Conservation (phyloP, 2,329 filamentous ascomycete genomes). For the Epichloe sylvatica region DNA sequence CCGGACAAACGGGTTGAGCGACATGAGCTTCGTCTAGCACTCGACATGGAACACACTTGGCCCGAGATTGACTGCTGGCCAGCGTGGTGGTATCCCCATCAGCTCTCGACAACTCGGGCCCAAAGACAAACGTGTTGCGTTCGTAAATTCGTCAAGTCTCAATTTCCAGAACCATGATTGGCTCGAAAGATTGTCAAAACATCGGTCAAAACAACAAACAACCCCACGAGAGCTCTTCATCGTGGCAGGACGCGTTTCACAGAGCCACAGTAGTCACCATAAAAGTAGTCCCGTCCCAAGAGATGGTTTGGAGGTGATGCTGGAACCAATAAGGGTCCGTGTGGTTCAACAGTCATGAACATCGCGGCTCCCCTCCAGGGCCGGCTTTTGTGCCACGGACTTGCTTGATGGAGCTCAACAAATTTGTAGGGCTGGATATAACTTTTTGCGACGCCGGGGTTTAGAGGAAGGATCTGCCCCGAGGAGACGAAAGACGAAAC, state of each 20-base stretch:
- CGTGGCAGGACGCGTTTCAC: conserved; percentile 2
- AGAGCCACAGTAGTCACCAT: not conserved
- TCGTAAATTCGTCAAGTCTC: not conserved
- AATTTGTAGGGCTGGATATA: too few species aligned
- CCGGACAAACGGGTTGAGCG: not conserved
- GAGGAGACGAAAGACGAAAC: not conserved
- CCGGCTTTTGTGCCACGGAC: too few species aligned
- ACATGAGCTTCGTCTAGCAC: not conserved
- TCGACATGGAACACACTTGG: not conserved
- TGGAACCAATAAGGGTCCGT: not conserved
- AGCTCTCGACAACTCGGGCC: not conserved
- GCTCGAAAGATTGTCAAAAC: not conserved
- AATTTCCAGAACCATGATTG: not conserved
- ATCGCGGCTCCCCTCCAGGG: too few species aligned
- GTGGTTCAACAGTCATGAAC: too few species aligned
- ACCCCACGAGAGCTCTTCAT: not conserved
- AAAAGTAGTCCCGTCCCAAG: not conserved
- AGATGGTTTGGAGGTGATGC: not conserved
- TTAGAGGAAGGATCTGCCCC: not conserved
- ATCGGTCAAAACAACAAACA: not conserved
- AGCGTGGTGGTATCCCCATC: not conserved
- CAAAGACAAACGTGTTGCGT: not conserved
- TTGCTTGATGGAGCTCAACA: too few species aligned
- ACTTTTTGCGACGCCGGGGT: too few species aligned
- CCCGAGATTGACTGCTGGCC: not conserved